Base-by-base conservation (phyloP, 1,284 basidiomycete genomes). In the Rhodotorula sp. region DNA sequence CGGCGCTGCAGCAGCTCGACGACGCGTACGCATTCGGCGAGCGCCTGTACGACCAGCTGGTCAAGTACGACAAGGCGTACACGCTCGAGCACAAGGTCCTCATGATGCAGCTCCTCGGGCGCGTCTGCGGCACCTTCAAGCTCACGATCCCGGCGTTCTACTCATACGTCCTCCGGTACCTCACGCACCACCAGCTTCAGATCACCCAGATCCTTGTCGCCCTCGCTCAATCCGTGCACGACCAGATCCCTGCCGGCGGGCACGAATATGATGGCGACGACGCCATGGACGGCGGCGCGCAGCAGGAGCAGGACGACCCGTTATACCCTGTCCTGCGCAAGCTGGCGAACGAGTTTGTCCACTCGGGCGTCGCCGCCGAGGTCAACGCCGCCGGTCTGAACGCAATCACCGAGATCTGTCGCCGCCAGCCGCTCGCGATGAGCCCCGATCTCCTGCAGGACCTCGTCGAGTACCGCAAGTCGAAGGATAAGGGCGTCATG, bases 1-100 rank as follows among this genome's bases (percentile, higher is more conserved):
- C 95, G 2, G 96, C 95, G 12, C 84, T 99, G 36, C 92, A 98
- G 80, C 87, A 99, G 21, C 86, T 99, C 66, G 88, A 97, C 79
- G 97, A 99, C 81, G 94, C 97, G 0, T 96, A 99, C 82, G 91
- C 91, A 1, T 98, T 99, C 80, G 90, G 89, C 46, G 97, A 99
- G 83, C 94, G 92, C 81, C 87, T 99, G 1, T 98, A 94, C 80
- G 91, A 96, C 79, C 87, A 88, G 66, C 84, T 99, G 62, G 88
- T 88, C 79, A 87, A 87, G 56, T 89, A 95, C 82, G 95, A 97
- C 86, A 97, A 95, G 82, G 89, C 91, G 27, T 94, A 91, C 81
- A 91, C 92, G 32, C 87, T 99, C 76, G 95, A 98, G 78, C 96
- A 98, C 86, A 98, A 97, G 83, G 91, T 99, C 71, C 86, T 98